A percentile compares a stretch with the other conserved stretches of the same genome.
Conservation (phyloP, 2,329 filamentous ascomycete genomes). For the Xylariaceae sp. region DNA sequence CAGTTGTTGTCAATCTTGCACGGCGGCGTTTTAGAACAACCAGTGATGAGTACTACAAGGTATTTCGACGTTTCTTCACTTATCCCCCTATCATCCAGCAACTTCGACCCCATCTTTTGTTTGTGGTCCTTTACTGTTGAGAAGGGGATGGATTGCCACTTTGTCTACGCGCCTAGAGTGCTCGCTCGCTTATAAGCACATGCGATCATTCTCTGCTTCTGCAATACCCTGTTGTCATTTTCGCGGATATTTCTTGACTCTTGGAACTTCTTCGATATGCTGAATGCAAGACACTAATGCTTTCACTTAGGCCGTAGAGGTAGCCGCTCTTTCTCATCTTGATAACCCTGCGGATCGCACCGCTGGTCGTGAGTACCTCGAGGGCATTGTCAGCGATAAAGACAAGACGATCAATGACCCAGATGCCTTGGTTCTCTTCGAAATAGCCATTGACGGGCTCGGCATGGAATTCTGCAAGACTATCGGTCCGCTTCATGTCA, state of each 20-base stretch:
- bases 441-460: constrained; percentile 46
- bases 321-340: constrained; percentile 48
- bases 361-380: constrained; percentile 40
- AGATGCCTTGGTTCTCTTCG: constrained; percentile 49
- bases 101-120: too few species aligned
- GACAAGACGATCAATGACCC: constrained; percentile 42
- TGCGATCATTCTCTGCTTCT: background rate
- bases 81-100: too few species aligned
- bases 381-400: constrained; percentile 43
- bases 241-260: background rate
- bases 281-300: background rate
- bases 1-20: constrained; percentile 45
- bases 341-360: constrained; percentile 45
- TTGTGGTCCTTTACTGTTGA: too few species aligned
- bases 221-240: background rate
- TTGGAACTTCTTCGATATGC: background rate
- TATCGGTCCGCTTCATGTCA: constrained; percentile 45
- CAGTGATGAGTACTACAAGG: constrained; percentile 49
- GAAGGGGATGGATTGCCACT: too few species aligned
- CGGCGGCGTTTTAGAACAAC: constrained; percentile 45
- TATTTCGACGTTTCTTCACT: constrained; percentile 36
- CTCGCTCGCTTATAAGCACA: too few species aligned
- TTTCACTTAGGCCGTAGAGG: constrained; percentile 27
- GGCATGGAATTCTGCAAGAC: constrained; percentile 42
- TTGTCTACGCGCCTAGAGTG: too few species aligned